phyloP scores from a whole-genome alignment of 805 yeast species.

The Starmera amethionina region DNA sequence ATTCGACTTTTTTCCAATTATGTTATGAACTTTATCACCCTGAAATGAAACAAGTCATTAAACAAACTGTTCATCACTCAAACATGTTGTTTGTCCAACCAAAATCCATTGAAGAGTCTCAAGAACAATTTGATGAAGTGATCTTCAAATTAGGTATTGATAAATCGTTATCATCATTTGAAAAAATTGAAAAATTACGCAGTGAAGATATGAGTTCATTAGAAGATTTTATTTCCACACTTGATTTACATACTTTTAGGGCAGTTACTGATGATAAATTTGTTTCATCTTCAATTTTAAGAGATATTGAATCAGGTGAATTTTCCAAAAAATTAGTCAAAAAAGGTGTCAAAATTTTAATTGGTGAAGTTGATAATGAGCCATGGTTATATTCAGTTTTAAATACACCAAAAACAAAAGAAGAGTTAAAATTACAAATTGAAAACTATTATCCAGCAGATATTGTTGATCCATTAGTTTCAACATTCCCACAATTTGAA shows the following conservation, averaged over 20 bases:
- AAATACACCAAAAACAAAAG: slow-evolving; percentile 20
- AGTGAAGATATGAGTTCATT: slow-evolving; percentile 8
- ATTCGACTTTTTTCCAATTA: slow-evolving; percentile 30
- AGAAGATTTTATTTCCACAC: slow-evolving; percentile 17
- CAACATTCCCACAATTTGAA: slow-evolving; percentile 13
- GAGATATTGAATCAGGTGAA: slow-evolving; percentile 22
- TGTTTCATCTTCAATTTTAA: slow-evolving; percentile 20
- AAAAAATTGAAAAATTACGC: slow-evolving; percentile 15
- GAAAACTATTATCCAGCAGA: slow-evolving; percentile 26
- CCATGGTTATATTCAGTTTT: slow-evolving; percentile 20
- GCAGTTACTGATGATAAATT: slow-evolving; percentile 31
- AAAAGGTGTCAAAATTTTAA: slow-evolving; percentile 15
- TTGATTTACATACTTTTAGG: slow-evolving; percentile 25
- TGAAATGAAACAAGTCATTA: slow-evolving; percentile 27
- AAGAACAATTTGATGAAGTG: slow-evolving; percentile 27
- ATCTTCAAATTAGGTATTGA: slow-evolving; percentile 16
- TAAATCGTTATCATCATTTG: slow-evolving; percentile 5
- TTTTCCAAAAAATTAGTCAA: slow-evolving; percentile 16
- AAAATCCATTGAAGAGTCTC: slow-evolving; percentile 24
- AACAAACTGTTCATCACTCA: slow-evolving; percentile 26
- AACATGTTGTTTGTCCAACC: slow-evolving; percentile 30
- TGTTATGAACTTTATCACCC: slow-evolving; percentile 33
- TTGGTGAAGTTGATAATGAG: slow-evolving; percentile 28
- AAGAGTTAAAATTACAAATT: slow-evolving; percentile 22
- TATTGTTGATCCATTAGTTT: slow-evolving; percentile 16